Percentiles rank a stretch among this genome's conserved stretches.
These are phyloP conservation scores for Solanum dulcamara DNA, from an alignment of 257 asterid genomes.

Conservation along the genomic window DNA sequence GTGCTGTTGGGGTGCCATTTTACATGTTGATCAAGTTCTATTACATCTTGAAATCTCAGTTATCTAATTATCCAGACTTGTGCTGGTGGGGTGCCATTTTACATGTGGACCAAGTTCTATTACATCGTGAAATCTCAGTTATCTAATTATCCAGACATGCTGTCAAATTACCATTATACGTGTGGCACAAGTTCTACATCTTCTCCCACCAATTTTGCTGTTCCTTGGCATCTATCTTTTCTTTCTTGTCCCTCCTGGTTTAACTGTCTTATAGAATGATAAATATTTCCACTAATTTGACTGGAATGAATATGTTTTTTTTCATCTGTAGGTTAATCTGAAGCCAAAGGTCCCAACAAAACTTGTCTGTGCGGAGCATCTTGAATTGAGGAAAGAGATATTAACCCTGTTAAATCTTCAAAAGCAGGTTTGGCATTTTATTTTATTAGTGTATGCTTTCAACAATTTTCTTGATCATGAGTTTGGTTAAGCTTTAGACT, in stretches of 20 bases:
- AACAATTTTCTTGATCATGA: neutral
- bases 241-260: neutral
- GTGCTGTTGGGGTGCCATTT: neutral
- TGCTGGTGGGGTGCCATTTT: neutral
- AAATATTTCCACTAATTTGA: neutral
- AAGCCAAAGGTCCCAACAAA: slow-evolving; percentile 96
- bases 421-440: slow-evolving; percentile 45
- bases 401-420: slow-evolving; percentile 79
- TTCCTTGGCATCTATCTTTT: neutral
- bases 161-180: neutral
- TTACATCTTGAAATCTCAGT: neutral
- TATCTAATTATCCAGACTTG: neutral
- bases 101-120: neutral
- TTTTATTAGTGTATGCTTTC: neutral
- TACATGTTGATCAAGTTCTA: neutral
- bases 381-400: slow-evolving; percentile 92
- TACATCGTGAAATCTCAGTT: neutral
- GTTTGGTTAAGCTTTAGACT: neutral
- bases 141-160: neutral
- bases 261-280: neutral
- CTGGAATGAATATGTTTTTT: neutral
- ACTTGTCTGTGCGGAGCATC: slow-evolving; percentile 90
- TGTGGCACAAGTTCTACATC: neutral
- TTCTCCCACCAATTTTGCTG: neutral
- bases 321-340: slow-evolving; percentile 61